Evolutionary conservation across 805 yeast genomes (phyloP).

Genomic region (Wickerhamomyces strasburgensis): DNA sequence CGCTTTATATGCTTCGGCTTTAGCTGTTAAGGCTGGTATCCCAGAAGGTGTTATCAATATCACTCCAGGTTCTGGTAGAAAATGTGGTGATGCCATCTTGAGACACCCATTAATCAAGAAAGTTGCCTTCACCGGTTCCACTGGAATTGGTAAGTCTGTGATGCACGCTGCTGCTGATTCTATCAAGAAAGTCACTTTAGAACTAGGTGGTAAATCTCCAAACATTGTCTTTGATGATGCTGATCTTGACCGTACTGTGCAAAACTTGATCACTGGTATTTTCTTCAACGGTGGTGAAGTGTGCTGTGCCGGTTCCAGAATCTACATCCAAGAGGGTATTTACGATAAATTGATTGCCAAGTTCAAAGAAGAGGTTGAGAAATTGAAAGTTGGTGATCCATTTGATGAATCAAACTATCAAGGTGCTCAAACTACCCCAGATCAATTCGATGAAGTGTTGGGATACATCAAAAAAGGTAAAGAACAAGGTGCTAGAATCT

Average conservation of each 20-base stretch:
- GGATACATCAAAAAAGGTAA: conserved; percentile 54
- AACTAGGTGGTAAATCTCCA: conserved; percentile 69
- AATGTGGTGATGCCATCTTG: conserved; percentile 55
- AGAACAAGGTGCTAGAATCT: conserved; percentile 49
- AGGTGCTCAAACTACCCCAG: conserved; percentile 63
- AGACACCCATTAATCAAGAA: conserved; percentile 54
- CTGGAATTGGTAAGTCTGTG: conserved; percentile 55
- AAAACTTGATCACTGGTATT: conserved; percentile 50
- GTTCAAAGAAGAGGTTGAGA: conserved; percentile 46
- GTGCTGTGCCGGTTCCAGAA: conserved; percentile 66
- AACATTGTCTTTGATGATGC: conserved; percentile 61
- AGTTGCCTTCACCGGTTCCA: conserved; percentile 67
- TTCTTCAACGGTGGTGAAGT: conserved; percentile 69
- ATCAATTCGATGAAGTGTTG: conserved; percentile 55
- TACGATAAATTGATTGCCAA: conserved; percentile 48
- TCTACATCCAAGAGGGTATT: conserved; percentile 55
- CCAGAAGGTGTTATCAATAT: conserved; percentile 64
- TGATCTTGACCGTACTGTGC: conserved; percentile 41
- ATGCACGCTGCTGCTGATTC: conserved; percentile 58
- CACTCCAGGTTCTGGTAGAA: conserved; percentile 57
- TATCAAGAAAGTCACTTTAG: conserved; percentile 62
- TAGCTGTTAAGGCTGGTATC: conserved; percentile 53
- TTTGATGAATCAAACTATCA: conserved; percentile 51
- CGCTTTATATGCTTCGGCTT: conserved; percentile 50
- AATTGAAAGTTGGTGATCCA: conserved; percentile 58